Conservation (phyloP, 495 filamentous ascomycete species). For the Daldinia decipiens region DNA sequence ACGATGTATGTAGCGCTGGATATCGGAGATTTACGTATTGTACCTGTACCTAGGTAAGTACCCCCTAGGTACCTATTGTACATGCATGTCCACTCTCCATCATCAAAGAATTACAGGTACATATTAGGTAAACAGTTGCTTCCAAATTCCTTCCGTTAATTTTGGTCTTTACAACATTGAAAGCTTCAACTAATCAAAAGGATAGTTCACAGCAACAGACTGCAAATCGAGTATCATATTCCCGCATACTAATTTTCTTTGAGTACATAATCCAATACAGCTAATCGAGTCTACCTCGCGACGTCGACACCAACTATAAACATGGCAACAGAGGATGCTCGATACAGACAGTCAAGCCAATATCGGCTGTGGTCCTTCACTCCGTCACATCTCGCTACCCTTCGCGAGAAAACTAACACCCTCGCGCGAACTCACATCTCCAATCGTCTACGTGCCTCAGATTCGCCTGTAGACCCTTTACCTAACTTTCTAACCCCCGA, state of each 20-base stretch:
- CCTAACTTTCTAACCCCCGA: conserved; percentile 80
- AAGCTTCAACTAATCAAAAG: not conserved
- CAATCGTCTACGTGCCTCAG: conserved; percentile 51
- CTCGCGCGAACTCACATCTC: conserved; percentile 77
- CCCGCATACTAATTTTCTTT: not conserved
- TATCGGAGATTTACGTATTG: too few species aligned
- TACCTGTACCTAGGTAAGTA: not conserved
- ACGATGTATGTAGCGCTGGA: too few species aligned
- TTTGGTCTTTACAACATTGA: not conserved
- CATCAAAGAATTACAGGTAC: not conserved
- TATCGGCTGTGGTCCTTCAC: conserved; percentile 95
- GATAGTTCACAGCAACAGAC: too few species aligned
- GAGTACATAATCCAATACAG: not conserved
- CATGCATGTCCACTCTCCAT: too few species aligned
- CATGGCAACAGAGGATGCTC: conserved; percentile 79
- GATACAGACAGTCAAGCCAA: conserved; percentile 92
- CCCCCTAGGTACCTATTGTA: not conserved
- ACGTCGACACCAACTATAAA: not conserved
- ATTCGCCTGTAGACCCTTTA: conserved; percentile 49
- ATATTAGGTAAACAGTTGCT: not conserved
- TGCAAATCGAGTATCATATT: not conserved
- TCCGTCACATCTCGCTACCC: conserved; percentile 69
- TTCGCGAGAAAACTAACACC: conserved; percentile 79
- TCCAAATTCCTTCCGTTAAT: not conserved
- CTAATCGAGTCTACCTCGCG: conserved; percentile 3